Conservation (phyloP, 2,329 filamentous ascomycete species). For the Cephalotrichum gorgonifer region DNA sequence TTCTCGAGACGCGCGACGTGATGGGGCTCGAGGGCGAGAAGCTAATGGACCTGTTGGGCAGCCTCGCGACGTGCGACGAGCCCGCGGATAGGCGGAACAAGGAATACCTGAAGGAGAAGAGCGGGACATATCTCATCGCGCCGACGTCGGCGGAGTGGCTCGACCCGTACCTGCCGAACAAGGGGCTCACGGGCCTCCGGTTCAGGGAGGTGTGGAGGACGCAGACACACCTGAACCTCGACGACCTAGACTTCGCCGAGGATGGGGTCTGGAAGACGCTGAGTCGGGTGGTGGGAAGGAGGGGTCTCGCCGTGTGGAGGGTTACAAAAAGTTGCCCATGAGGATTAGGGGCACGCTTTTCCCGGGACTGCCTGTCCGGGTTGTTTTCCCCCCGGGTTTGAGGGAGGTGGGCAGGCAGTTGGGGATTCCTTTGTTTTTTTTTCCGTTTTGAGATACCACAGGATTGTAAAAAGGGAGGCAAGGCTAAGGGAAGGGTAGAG, state of each 20-base stretch:
- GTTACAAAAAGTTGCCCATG: constrained; percentile 49
- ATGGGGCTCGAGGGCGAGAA: constrained; percentile 58
- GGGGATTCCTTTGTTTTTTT: constrained; percentile 1
- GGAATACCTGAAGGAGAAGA: constrained; percentile 49
- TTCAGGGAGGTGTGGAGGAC: constrained; percentile 65
- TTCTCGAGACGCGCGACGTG: constrained; percentile 60
- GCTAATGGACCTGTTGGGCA: constrained; percentile 48
- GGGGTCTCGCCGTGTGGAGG: constrained; percentile 52
- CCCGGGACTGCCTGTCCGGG: no score
- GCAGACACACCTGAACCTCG: constrained; percentile 59
- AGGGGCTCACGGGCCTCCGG: constrained; percentile 46
- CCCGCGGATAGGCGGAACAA: constrained; percentile 42
- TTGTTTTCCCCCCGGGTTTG: neutral
- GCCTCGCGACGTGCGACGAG: constrained; percentile 52
- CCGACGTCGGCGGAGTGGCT: constrained; percentile 63
- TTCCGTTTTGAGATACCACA: constrained; percentile 1
- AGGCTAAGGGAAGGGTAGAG: neutral
- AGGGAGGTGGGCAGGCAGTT: neutral
- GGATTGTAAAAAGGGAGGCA: neutral
- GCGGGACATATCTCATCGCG: constrained; percentile 61
- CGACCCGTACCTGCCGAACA: constrained; percentile 50
- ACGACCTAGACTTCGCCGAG: constrained; percentile 70
- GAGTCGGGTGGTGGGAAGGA: constrained; percentile 52
- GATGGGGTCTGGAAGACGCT: constrained; percentile 68
- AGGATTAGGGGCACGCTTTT: no score